A percentile compares a stretch with the other conserved stretches of the same genome.
These are phyloP conservation scores for Cutaneotrichosporon arboriforme DNA, from an alignment of 1,284 basidiomycete species.

Conservation along the genomic window DNA sequence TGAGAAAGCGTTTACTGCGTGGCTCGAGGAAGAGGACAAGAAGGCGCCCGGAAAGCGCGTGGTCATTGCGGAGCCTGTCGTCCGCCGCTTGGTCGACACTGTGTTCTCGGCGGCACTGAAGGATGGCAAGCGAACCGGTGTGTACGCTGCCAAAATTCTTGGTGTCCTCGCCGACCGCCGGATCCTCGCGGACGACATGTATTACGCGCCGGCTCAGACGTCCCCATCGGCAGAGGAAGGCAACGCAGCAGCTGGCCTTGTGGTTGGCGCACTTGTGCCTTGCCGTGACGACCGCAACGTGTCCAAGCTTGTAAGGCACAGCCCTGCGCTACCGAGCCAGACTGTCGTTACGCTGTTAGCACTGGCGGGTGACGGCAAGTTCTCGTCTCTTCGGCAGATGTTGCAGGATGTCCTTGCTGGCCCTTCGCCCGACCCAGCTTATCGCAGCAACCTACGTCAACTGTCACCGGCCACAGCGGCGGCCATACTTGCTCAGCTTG, in stretches of 20 bases:
- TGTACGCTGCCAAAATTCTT: conserved; percentile 32
- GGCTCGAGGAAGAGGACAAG: conserved; percentile 17
- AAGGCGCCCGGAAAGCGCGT: not conserved
- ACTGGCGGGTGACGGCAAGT: conserved; percentile 15
- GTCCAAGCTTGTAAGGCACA: conserved; percentile 12
- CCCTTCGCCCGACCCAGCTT: conserved; percentile 37
- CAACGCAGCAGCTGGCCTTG: not conserved
- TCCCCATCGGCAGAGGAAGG: conserved; percentile 19
- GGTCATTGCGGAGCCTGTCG: conserved; percentile 5
- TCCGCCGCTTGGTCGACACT: conserved; percentile 11
- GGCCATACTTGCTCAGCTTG: conserved; percentile 25
- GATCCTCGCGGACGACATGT: conserved; percentile 36
- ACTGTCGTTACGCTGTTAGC: conserved; percentile 30
- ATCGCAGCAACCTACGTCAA: conserved; percentile 31
- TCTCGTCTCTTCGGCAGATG: conserved; percentile 15
- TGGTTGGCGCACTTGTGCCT: conserved; percentile 26
- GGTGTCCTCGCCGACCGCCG: conserved; percentile 25
- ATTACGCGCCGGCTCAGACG: conserved; percentile 20
- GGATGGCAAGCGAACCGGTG: conserved; percentile 14
- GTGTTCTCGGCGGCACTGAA: conserved; percentile 27
- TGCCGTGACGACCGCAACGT: conserved; percentile 24
- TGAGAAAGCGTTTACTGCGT: conserved; percentile 16
- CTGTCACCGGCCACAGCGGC: conserved; percentile 35
- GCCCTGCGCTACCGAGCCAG: conserved; percentile 31
- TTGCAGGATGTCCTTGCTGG: conserved; percentile 27